Evolutionary conservation across 2,329 filamentous ascomycete species (phyloP).

Genomic region (Penicillium sp.): DNA sequence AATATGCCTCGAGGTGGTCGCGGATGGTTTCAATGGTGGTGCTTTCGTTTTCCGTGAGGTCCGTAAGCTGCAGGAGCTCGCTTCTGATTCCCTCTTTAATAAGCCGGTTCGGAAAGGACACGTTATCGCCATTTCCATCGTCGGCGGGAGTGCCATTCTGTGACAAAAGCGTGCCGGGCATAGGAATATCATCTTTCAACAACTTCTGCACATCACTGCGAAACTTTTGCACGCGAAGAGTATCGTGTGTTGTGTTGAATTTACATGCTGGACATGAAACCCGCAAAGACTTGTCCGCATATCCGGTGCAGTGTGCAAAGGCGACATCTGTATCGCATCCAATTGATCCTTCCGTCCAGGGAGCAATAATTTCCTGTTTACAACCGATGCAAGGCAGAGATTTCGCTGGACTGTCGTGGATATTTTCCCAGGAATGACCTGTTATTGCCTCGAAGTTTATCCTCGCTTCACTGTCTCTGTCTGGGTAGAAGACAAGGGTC

Average conservation of each 20-base stretch:
- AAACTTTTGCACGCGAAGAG: constrained; percentile 62
- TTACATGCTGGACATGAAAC: constrained; percentile 53
- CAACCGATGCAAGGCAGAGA: constrained; percentile 54
- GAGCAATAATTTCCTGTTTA: constrained; percentile 39
- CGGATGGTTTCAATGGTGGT: not conserved
- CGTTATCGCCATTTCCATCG: constrained; percentile 18
- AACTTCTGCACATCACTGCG: constrained; percentile 53
- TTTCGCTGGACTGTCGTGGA: constrained; percentile 44
- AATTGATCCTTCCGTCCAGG: constrained; percentile 55
- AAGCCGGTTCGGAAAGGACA: constrained; percentile 55
- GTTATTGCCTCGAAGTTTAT: constrained; percentile 50
- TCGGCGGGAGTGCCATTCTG: constrained; percentile 50
- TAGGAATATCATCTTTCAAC: constrained; percentile 48
- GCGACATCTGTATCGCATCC: constrained; percentile 19
- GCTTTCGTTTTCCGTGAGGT: not conserved
- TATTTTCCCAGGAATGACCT: constrained; percentile 58
- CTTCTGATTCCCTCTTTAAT: constrained; percentile 33
- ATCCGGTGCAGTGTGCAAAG: constrained; percentile 28
- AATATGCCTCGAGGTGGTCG: not conserved
- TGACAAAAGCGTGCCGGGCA: constrained; percentile 67
- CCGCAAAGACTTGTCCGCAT: constrained; percentile 47
- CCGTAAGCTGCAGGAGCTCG: not conserved
- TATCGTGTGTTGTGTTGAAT: constrained; percentile 53
- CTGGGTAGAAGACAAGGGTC: constrained; percentile 30
- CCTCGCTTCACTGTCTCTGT: constrained; percentile 43